Percentiles rank a stretch among this genome's conserved stretches.
Evolutionary conservation across 768 basidiomycete species (phyloP).

Genomic region (Coprinopsis cinerea): DNA sequence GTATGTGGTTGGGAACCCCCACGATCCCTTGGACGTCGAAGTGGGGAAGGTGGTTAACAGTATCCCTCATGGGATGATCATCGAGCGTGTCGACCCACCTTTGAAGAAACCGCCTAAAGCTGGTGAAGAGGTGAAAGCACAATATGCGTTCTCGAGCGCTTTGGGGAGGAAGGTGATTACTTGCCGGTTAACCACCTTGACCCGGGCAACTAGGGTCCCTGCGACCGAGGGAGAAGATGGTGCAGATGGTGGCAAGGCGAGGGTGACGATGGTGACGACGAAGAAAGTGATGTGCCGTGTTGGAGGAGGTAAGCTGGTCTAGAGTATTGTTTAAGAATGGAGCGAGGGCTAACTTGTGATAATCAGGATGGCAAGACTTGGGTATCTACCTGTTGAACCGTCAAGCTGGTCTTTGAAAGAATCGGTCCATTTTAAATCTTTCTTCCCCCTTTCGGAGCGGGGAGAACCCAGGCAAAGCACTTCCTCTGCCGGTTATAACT

Average conservation of each 20-base stretch:
- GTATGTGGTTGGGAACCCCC: slow-evolving; percentile 59
- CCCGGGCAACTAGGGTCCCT: slow-evolving; percentile 30
- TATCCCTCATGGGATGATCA: slow-evolving; percentile 67
- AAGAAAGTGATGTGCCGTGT: slow-evolving; percentile 93
- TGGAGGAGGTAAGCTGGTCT: slow-evolving; percentile 61
- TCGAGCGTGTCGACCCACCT: slow-evolving; percentile 79
- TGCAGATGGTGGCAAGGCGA: slow-evolving; percentile 15
- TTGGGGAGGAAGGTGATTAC: slow-evolving; percentile 71
- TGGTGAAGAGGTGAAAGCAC: slow-evolving; percentile 76
- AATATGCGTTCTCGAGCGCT: slow-evolving; percentile 75
- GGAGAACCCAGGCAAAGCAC: not conserved
- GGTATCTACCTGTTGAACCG: slow-evolving; percentile 72
- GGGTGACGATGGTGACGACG: slow-evolving; percentile 36
- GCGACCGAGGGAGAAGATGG: slow-evolving; percentile 35
- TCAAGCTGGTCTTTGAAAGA: slow-evolving; percentile 54
- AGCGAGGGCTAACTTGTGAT: slow-evolving; percentile 6
- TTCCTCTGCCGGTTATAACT: not conserved
- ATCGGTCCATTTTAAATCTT: not conserved
- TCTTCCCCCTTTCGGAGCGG: not conserved
- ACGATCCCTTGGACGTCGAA: slow-evolving; percentile 80
- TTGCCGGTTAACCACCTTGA: slow-evolving; percentile 74
- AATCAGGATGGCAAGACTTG: slow-evolving; percentile 72
- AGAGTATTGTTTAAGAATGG: not conserved
- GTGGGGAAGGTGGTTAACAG: slow-evolving; percentile 72
- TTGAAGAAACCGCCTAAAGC: slow-evolving; percentile 57